Percentiles rank a stretch among this genome's conserved stretches.
These are phyloP conservation scores for Dictyostelium gargantuum DNA, from an alignment of 208 protist genomes.

Conservation along the genomic window DNA sequence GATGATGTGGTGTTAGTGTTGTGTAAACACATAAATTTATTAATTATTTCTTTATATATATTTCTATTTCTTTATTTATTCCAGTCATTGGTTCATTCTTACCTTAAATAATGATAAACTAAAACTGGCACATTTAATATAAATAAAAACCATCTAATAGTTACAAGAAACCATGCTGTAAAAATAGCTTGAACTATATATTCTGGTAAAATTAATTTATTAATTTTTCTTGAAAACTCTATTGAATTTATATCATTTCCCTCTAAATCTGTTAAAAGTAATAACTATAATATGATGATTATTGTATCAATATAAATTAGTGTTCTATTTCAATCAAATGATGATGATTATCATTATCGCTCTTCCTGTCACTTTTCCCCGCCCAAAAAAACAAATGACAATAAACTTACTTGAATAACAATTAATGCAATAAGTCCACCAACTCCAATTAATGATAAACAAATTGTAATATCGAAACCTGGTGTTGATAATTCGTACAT, in stretches of 20 bases:
- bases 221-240: slow-evolving; percentile 50
- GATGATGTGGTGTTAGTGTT: background rate
- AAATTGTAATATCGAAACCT: slow-evolving; percentile 42
- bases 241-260: slow-evolving; percentile 67
- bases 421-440: slow-evolving; percentile 39
- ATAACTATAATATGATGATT: slow-evolving; percentile 20
- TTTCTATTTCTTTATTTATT: no score
- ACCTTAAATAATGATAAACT: slow-evolving; percentile 46
- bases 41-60: no score
- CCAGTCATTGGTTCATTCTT: background rate
- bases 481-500: slow-evolving; percentile 56
- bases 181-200: slow-evolving; percentile 47
- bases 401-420: slow-evolving; percentile 29
- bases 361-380: no score
- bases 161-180: slow-evolving; percentile 41
- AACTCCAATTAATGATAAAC: background rate
- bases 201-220: slow-evolving; percentile 50
- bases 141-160: slow-evolving; percentile 44
- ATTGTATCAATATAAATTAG: no score
- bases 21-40: background rate
- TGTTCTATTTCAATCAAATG: no score
- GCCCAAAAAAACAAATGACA: background rate
- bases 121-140: slow-evolving; percentile 36
- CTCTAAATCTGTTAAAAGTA: slow-evolving; percentile 58
- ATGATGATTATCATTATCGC: no score